phyloP scores from a whole-genome alignment of 495 filamentous ascomycete genomes.

The Penicillium odoratum region DNA sequence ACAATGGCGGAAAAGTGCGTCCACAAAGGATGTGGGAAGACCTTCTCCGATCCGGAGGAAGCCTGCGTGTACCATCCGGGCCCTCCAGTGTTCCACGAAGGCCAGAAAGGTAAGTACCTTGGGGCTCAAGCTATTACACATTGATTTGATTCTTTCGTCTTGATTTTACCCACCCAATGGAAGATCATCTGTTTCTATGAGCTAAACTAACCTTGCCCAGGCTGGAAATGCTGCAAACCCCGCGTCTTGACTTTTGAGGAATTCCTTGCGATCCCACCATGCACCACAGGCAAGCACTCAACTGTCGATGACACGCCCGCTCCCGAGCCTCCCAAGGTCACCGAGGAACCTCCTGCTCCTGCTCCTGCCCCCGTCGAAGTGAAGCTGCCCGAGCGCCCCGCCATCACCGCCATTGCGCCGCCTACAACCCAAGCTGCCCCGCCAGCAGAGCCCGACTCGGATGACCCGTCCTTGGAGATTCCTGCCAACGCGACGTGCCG shows the following conservation, averaged over 20 bases:
- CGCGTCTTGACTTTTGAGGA: slow-evolving; percentile 98
- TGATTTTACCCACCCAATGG: background rate
- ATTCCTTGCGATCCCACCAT: slow-evolving; percentile 91
- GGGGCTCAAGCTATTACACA: slow-evolving; percentile 25
- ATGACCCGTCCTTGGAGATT: slow-evolving; percentile 72
- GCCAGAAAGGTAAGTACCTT: slow-evolving; percentile 85
- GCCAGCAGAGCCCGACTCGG: slow-evolving; percentile 78
- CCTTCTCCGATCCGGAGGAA: slow-evolving; percentile 79
- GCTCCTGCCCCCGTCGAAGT: slow-evolving; percentile 24
- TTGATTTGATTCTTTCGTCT: slow-evolving; percentile 4
- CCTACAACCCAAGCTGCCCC: slow-evolving; percentile 59
- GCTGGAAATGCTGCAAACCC: slow-evolving; percentile 99
- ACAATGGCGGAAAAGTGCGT: slow-evolving; percentile 87
- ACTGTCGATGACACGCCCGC: slow-evolving; percentile 74
- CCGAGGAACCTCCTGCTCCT: slow-evolving; percentile 33
- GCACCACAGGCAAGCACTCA: slow-evolving; percentile 91
- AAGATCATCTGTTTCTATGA: background rate
- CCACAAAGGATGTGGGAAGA: slow-evolving; percentile 92
- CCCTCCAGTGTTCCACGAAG: slow-evolving; percentile 95
- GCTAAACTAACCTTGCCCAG: slow-evolving; percentile 45
- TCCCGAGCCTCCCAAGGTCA: slow-evolving; percentile 48
- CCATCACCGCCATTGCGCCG: slow-evolving; percentile 51
- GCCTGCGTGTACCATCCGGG: slow-evolving; percentile 91
- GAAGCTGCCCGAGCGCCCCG: slow-evolving; percentile 32
- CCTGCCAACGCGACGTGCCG: slow-evolving; percentile 73